A percentile compares a stretch with the other conserved stretches of the same genome.
Evolutionary conservation across 2,329 filamentous ascomycete species (phyloP).

Genomic region (Achaetomium macrosporum): DNA sequence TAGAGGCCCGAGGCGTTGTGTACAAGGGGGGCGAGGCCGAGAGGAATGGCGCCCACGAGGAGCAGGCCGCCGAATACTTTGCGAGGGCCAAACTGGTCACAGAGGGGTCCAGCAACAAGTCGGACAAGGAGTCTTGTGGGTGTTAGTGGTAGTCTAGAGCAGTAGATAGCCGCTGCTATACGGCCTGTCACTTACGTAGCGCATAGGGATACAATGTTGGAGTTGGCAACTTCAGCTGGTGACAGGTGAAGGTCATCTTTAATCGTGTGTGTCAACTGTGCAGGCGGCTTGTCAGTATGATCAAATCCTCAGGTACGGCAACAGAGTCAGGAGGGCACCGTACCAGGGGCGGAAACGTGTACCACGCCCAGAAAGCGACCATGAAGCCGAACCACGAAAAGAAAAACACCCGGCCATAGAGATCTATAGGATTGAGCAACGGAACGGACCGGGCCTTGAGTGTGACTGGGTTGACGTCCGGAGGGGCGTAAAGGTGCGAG

Average conservation of each 20-base stretch:
- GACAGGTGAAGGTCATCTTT: slow-evolving; percentile 69
- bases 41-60: slow-evolving; percentile 72
- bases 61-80: slow-evolving; percentile 72
- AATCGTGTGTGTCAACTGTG: slow-evolving; percentile 67
- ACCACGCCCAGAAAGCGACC: slow-evolving; percentile 87
- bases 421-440: slow-evolving; percentile 67
- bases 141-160: neutral
- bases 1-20: slow-evolving; percentile 63
- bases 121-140: slow-evolving; percentile 61
- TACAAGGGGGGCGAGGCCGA: slow-evolving; percentile 74
- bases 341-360: slow-evolving; percentile 82
- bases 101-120: slow-evolving; percentile 72
- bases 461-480: slow-evolving; percentile 78
- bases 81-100: slow-evolving; percentile 77
- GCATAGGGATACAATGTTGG: slow-evolving; percentile 77
- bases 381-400: slow-evolving; percentile 86
- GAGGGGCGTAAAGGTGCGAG: slow-evolving; percentile 45
- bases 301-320: too few species aligned
- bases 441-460: slow-evolving; percentile 77
- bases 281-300: neutral
- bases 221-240: slow-evolving; percentile 70
- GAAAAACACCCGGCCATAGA: slow-evolving; percentile 83
- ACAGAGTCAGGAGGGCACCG: slow-evolving; percentile 25
- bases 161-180: neutral
- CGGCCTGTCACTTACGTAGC: slow-evolving; percentile 49